Percentiles rank a stretch among this genome's conserved stretches.
phyloP scores from a whole-genome alignment of 1,284 basidiomycete species.

The Trametes pubescens region DNA sequence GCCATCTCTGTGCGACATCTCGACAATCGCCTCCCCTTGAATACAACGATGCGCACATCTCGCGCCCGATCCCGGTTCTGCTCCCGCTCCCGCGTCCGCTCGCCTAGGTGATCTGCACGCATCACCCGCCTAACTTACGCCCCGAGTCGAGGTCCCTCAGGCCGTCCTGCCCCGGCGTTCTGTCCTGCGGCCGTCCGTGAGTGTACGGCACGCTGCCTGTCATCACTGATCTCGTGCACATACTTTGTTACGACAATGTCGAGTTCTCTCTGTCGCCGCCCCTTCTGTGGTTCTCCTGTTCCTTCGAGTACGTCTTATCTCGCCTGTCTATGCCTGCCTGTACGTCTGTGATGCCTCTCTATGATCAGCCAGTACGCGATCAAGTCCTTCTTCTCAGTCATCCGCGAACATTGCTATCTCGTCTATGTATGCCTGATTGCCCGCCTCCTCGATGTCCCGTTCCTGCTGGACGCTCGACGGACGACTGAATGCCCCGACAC shows the following conservation, averaged over 20 bases:
- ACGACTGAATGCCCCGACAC: no score
- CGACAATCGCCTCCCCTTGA: neutral
- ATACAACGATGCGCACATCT: neutral
- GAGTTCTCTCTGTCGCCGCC: neutral
- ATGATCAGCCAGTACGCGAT: neutral
- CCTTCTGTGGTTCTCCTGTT: neutral
- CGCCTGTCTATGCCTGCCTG: neutral
- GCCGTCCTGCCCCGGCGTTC: no score
- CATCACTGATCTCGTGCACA: neutral
- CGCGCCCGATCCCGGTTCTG: neutral
- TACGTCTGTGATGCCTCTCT: neutral
- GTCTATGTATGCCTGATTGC: no score
- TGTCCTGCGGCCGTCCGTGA: neutral
- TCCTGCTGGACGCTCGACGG: no score
- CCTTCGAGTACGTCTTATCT: neutral
- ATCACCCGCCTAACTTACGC: neutral
- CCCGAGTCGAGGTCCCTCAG: neutral
- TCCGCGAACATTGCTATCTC: neutral
- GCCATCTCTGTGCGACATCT: conserved; percentile 10
- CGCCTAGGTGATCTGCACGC: conserved; percentile 1
- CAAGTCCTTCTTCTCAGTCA: neutral
- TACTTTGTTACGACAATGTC: neutral
- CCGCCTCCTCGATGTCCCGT: no score
- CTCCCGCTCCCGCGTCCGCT: neutral
- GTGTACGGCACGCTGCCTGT: neutral